Conservation (phyloP, 225 moss, liverwort and hornwort genomes). For the Thuidium tamariscinum region DNA sequence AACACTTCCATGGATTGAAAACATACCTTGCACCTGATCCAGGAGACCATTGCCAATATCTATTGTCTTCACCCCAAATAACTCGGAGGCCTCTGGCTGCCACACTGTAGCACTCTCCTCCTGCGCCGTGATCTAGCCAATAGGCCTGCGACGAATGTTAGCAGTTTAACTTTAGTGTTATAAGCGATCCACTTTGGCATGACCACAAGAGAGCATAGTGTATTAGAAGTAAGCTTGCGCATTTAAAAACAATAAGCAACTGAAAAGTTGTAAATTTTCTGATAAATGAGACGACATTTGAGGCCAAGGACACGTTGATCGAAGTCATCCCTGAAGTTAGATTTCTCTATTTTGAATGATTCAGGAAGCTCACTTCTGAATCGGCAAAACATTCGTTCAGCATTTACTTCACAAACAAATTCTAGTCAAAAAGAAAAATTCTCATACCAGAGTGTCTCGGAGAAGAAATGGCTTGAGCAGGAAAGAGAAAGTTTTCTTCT, state of each 20-base stretch:
- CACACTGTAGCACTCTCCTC: slow-evolving; percentile 37
- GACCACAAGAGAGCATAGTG: not conserved
- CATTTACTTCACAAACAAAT: not conserved
- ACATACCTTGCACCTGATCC: slow-evolving; percentile 24
- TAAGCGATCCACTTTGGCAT: not conserved
- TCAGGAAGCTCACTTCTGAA: not conserved
- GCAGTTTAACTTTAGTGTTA: not conserved
- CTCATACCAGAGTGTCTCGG: not conserved
- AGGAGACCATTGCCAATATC: slow-evolving; percentile 21
- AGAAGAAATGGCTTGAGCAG: slow-evolving; percentile 9
- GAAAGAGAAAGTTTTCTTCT: slow-evolving; percentile 9
- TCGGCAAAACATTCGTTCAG: not conserved
- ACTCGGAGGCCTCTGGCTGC: slow-evolving; percentile 29
- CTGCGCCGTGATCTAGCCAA: slow-evolving; percentile 35
- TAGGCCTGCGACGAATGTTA: slow-evolving; percentile 15
- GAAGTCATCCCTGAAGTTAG: not conserved
- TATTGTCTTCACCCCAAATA: slow-evolving; percentile 1
- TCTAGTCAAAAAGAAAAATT: not conserved
- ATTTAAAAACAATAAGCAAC: not conserved
- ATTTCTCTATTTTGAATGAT: not conserved
- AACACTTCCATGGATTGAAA: not conserved
- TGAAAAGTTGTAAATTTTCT: not conserved
- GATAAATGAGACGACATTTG: not conserved
- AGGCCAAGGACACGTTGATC: not conserved
- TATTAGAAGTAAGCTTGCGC: not conserved